Evolutionary conservation across 805 yeast species (phyloP).

Genomic region (Saturnispora quitensis): DNA sequence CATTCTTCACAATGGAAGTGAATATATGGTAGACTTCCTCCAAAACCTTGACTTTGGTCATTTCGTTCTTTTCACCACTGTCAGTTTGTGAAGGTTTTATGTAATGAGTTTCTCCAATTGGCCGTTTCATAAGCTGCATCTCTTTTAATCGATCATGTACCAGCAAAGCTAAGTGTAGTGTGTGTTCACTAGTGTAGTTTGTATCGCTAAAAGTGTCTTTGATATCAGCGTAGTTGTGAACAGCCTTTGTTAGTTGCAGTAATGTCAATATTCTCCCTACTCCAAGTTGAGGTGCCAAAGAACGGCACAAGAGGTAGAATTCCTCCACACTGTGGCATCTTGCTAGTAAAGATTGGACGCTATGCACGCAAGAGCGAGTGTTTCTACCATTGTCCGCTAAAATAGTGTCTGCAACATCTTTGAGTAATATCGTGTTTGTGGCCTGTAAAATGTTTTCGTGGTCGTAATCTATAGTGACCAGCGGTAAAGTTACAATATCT

Average conservation of each 20-base stretch:
- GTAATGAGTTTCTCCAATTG: neutral
- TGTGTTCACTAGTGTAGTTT: neutral
- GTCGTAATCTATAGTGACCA: neutral
- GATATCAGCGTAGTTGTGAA: neutral
- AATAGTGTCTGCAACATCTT: neutral
- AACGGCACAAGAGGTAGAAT: neutral
- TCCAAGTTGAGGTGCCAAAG: neutral
- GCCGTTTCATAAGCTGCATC: neutral
- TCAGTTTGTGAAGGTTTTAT: neutral
- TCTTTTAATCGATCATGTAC: neutral
- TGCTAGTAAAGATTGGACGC: neutral
- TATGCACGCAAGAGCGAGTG: neutral
- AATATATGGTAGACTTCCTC: neutral
- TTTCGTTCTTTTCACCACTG: neutral
- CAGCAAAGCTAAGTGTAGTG: neutral
- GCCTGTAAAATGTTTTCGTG: neutral
- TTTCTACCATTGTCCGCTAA: neutral
- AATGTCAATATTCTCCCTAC: constrained; percentile 1
- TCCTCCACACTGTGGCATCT: neutral
- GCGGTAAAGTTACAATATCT: constrained; percentile 3
- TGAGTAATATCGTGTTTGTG: neutral
- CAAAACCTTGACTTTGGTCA: neutral
- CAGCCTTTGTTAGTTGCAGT: constrained; percentile 2
- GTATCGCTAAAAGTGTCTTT: neutral
- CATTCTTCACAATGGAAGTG: neutral